Base-by-base conservation (phyloP, 2,329 filamentous ascomycete species). In the Stagonosporopsis chrysanthemi region DNA sequence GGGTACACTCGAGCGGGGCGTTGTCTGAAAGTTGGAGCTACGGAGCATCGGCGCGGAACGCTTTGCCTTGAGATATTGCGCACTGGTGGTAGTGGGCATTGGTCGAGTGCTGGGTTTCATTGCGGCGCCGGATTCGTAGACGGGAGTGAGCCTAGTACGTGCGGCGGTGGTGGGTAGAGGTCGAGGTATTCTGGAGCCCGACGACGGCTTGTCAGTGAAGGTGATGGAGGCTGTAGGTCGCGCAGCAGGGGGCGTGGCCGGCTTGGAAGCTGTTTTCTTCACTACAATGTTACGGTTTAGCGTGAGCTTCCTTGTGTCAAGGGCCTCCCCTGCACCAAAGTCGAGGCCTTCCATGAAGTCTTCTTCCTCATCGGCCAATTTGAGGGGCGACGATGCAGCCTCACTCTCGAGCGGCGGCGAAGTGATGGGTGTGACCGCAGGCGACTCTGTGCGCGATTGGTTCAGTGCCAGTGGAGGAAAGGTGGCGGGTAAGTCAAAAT, bases 231-330 rank as follows among this genome's bases (percentile, higher is more conserved):
- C 90, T 11, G 91, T 88, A 17, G 91, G 86, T 52, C 84, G 80
- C 60, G 90, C 85, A 22, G 85, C 84, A 43, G 92, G 90, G 64
- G 91, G 93, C 14, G 84, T 80, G 19, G 87, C 83, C 50, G 87
- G 83, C 60, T 74, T 76, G 33, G 65, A 41, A 42, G 75, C 75
- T 22, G 86, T 81, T 63, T 88, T 85, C 77, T 96, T 97, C 68
- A 96, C 84, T 74, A 94, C 93, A 64, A 99, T 86, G 73, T 99
- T 97, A 62, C 91, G 92, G 75, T 98, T 95, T 17, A 97, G 81
- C 0, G 90, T 94, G 40, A 92, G 83, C 75, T 94, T 97, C 56
- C 84, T 87, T 2, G 89, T 86, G 69, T 92, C 88, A 69, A 98
- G 92, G 15, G 91, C 84, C 63, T 94, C 90, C 6, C 88, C 91